phyloP scores from a whole-genome alignment of 176 grass and related monocot species.

The Triticum timopheevii region DNA sequence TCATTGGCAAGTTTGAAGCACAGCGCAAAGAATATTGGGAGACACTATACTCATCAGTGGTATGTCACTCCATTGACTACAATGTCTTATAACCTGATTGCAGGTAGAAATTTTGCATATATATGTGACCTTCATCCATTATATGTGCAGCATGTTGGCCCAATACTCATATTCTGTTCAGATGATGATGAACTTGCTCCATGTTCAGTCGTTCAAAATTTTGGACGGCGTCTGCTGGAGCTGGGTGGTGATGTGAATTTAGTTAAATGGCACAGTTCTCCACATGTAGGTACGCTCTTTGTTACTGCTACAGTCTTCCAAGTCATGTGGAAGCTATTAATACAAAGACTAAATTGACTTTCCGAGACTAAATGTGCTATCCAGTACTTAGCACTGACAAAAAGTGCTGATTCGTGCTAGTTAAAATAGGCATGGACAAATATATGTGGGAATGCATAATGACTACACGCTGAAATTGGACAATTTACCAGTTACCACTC shows the following conservation, averaged over 20 bases:
- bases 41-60: slow-evolving; percentile 80
- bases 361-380: background rate
- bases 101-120: background rate
- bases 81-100: slow-evolving; percentile 7
- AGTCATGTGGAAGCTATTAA: background rate
- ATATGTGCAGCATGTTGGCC: slow-evolving; percentile 68
- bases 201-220: slow-evolving; percentile 63
- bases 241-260: slow-evolving; percentile 76
- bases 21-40: slow-evolving; percentile 89
- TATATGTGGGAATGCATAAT: background rate
- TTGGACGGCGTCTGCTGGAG: slow-evolving; percentile 61
- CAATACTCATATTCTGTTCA: slow-evolving; percentile 89
- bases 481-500: background rate
- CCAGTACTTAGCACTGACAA: background rate
- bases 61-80: slow-evolving; percentile 45
- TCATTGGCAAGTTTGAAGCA: slow-evolving; percentile 90
- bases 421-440: background rate
- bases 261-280: slow-evolving; percentile 76
- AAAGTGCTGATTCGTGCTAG: background rate
- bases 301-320: background rate
- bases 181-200: slow-evolving; percentile 84
- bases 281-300: slow-evolving; percentile 72
- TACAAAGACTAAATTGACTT: background rate
- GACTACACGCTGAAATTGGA: background rate
- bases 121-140: background rate